Evolutionary conservation across 805 yeast genomes (phyloP).

Genomic region (Monosporozyma aerobia): DNA sequence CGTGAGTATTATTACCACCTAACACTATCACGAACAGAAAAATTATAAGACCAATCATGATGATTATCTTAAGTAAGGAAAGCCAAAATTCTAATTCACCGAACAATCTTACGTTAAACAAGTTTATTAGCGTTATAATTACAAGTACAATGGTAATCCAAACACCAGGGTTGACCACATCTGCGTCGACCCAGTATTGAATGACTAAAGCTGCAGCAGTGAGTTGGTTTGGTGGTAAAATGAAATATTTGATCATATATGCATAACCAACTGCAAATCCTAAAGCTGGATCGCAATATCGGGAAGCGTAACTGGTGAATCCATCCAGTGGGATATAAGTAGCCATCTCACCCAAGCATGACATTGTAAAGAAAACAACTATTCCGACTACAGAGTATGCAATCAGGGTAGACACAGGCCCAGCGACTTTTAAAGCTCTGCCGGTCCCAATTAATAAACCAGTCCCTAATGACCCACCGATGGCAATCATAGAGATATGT

Average conservation of each 20-base stretch:
- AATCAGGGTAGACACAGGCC: constrained; percentile 43
- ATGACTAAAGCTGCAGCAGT: constrained; percentile 43
- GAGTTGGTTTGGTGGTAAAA: constrained; percentile 39
- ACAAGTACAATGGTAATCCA: constrained; percentile 40
- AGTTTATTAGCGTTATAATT: constrained; percentile 35
- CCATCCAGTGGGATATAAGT: constrained; percentile 58
- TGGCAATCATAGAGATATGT: constrained; percentile 26
- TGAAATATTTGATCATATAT: constrained; percentile 23
- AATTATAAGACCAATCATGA: constrained; percentile 43
- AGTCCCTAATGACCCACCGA: constrained; percentile 28
- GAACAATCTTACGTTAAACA: constrained; percentile 42
- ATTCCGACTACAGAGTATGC: constrained; percentile 41
- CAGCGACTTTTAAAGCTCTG: constrained; percentile 40
- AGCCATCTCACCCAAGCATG: constrained; percentile 45
- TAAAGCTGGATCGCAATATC: constrained; percentile 38
- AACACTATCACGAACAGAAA: constrained; percentile 39
- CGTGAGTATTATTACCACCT: constrained; percentile 33
- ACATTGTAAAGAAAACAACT: constrained; percentile 42
- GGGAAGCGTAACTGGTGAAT: constrained; percentile 46
- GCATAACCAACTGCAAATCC: constrained; percentile 40
- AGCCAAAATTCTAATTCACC: constrained; percentile 44
- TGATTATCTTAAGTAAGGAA: constrained; percentile 37
- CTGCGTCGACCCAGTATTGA: constrained; percentile 35
- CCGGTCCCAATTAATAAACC: constrained; percentile 28
- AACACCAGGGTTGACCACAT: constrained; percentile 31